These are phyloP conservation scores for Eruca vesicaria DNA, from an alignment of 441 rosid species.

Conservation along the genomic window DNA sequence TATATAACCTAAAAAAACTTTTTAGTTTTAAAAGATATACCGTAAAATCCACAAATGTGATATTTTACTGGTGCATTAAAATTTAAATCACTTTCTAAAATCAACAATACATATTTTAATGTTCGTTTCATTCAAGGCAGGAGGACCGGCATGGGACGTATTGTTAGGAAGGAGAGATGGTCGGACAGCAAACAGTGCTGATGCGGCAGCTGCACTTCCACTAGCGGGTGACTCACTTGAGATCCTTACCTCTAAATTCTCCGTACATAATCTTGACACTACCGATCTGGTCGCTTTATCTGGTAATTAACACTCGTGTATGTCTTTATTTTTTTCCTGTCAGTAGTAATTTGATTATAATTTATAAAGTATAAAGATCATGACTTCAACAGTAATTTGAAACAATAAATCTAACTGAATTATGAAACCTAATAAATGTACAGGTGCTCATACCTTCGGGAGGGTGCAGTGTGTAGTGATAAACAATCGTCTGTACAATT, in stretches of 20 bases:
- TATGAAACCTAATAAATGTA: neutral
- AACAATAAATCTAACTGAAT: neutral
- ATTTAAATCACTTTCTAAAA: neutral
- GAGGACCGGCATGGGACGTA: slow-evolving; percentile 51
- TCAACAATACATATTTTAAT: neutral
- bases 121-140: slow-evolving; percentile 30
- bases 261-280: slow-evolving; percentile 44
- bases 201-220: slow-evolving; percentile 41
- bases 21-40: neutral
- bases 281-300: slow-evolving; percentile 55
- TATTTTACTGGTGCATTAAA: neutral
- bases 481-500: slow-evolving; percentile 47
- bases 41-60: neutral
- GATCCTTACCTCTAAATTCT: slow-evolving; percentile 39
- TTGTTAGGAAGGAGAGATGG: slow-evolving; percentile 50
- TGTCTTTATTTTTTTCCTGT: neutral
- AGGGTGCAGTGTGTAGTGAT: slow-evolving; percentile 50
- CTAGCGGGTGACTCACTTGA: slow-evolving; percentile 35
- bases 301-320: slow-evolving; percentile 17
- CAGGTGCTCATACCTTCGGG: slow-evolving; percentile 62
- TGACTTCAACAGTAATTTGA: no score
- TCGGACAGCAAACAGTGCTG: slow-evolving; percentile 34
- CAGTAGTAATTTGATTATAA: neutral
- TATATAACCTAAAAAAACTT: no score
- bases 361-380: no score